Percentiles rank a stretch among this genome's conserved stretches.
phyloP scores from a whole-genome alignment of 1,139 yeast species.

The Candida sp. region DNA sequence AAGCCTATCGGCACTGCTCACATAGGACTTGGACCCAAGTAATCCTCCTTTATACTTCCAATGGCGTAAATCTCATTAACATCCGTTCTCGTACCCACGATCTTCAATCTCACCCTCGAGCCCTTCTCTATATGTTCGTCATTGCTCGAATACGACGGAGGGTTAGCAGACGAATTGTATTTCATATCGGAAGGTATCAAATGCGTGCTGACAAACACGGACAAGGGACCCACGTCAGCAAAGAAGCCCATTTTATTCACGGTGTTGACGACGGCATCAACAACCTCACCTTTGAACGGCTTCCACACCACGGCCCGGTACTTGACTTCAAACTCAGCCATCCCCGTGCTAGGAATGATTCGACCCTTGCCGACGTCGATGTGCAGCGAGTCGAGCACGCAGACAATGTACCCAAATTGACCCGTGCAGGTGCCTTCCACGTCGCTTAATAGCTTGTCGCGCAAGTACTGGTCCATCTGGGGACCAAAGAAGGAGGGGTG shows the following conservation, averaged over 20 bases:
- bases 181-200: constrained; percentile 94
- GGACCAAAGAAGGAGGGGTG: constrained; percentile 99
- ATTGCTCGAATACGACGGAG: constrained; percentile 97
- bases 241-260: constrained; percentile 97
- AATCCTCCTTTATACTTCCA: constrained; percentile 97
- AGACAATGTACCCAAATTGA: constrained; percentile 96
- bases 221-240: constrained; percentile 97
- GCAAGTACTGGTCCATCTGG: constrained; percentile 91
- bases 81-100: constrained; percentile 97
- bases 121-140: constrained; percentile 97
- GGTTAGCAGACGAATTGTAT: constrained; percentile 94
- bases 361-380: constrained; percentile 96
- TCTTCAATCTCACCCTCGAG: constrained; percentile 89
- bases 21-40: constrained; percentile 78
- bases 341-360: constrained; percentile 87
- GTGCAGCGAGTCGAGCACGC: constrained; percentile 94
- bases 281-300: constrained; percentile 98
- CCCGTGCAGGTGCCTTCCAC: constrained; percentile 99
- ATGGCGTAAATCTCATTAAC: constrained; percentile 97
- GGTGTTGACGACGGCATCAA: constrained; percentile 93
- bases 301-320: constrained; percentile 98
- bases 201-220: constrained; percentile 94
- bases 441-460: constrained; percentile 89
- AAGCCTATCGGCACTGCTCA: constrained; percentile 15
- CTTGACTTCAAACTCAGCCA: constrained; percentile 96